phyloP scores from a whole-genome alignment of 2,329 filamentous ascomycete species.

The Arachnomyces sp. region DNA sequence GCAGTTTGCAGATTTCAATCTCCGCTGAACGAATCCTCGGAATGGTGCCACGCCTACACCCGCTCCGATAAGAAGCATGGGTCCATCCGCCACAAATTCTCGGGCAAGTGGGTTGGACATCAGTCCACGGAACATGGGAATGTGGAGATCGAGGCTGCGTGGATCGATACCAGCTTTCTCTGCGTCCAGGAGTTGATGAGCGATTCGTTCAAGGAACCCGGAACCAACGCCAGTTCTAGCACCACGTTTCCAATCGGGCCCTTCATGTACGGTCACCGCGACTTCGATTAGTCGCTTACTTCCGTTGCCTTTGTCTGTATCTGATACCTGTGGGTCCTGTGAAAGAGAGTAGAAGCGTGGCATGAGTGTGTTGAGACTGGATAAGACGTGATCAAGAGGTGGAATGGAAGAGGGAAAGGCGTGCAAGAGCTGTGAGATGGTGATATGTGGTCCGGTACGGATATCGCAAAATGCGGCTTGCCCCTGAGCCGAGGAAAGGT shows the following conservation, averaged over 20 bases:
- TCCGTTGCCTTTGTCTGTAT: conserved; percentile 59
- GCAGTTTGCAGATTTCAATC: conserved; percentile 88
- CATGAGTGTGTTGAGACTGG: conserved; percentile 80
- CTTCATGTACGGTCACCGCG: conserved; percentile 92
- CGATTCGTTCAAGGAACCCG: conserved; percentile 85
- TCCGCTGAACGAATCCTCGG: conserved; percentile 91
- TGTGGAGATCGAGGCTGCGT: conserved; percentile 55
- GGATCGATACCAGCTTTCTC: conserved; percentile 52
- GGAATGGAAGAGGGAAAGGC: conserved; percentile 91
- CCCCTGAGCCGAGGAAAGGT: conserved; percentile 80
- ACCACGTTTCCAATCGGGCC: conserved; percentile 66
- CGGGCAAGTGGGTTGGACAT: conserved; percentile 95
- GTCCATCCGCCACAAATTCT: conserved; percentile 86
- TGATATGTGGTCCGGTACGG: conserved; percentile 79
- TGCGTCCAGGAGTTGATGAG: conserved; percentile 62
- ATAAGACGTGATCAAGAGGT: conserved; percentile 73
- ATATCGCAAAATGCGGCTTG: conserved; percentile 92
- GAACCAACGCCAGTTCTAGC: conserved; percentile 78
- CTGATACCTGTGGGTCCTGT: conserved; percentile 83
- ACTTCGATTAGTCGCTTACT: conserved; percentile 81
- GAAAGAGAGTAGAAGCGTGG: conserved; percentile 97
- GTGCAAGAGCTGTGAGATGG: conserved; percentile 73
- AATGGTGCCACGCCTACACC: conserved; percentile 96
- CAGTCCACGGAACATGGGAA: conserved; percentile 96
- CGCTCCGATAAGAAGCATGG: conserved; percentile 94